Percentiles rank a stretch among this genome's conserved stretches.
phyloP scores from a whole-genome alignment of 2,329 filamentous ascomycete species.

The Chaetomium sp. region DNA sequence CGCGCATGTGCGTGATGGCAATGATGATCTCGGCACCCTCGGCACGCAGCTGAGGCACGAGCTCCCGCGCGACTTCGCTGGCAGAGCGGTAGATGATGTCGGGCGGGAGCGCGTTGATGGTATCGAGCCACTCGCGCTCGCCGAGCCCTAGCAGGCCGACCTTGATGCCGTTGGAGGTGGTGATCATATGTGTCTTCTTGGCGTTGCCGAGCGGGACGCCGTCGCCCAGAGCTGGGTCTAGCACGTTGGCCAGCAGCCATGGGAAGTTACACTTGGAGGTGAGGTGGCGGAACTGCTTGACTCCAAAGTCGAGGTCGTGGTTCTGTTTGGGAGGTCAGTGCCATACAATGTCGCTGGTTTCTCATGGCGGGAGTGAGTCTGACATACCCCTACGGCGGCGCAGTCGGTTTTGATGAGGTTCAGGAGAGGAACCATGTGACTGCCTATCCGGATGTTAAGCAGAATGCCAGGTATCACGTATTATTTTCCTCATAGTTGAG shows the following conservation, averaged over 20 bases:
- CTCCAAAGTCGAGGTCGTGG: constrained; percentile 90
- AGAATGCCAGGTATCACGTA: background rate
- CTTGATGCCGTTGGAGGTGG: constrained; percentile 80
- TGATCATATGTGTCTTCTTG: constrained; percentile 73
- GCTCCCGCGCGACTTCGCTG: constrained; percentile 70
- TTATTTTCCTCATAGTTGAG: background rate
- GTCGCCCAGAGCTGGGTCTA: constrained; percentile 79
- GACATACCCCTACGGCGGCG: constrained; percentile 76
- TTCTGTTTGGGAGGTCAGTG: constrained; percentile 55
- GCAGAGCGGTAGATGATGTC: constrained; percentile 81
- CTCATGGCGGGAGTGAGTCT: background rate
- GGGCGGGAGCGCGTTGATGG: constrained; percentile 83
- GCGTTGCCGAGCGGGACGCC: constrained; percentile 75
- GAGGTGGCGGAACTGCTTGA: constrained; percentile 75
- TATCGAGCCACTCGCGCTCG: constrained; percentile 86
- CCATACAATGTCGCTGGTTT: background rate
- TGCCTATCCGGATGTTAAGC: constrained; percentile 47
- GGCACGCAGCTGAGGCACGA: constrained; percentile 71
- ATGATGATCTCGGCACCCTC: constrained; percentile 83
- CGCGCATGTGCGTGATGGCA: constrained; percentile 80
- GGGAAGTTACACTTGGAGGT: constrained; percentile 77
- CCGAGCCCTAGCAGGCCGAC: constrained; percentile 83
- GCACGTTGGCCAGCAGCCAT: constrained; percentile 86
- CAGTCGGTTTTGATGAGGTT: constrained; percentile 77
- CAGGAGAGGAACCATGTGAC: constrained; percentile 85